Percentiles rank a stretch among this genome's conserved stretches.
These are phyloP conservation scores for Cladosporium sphaerospermum DNA, from an alignment of 2,329 filamentous ascomycete species.

Conservation along the genomic window DNA sequence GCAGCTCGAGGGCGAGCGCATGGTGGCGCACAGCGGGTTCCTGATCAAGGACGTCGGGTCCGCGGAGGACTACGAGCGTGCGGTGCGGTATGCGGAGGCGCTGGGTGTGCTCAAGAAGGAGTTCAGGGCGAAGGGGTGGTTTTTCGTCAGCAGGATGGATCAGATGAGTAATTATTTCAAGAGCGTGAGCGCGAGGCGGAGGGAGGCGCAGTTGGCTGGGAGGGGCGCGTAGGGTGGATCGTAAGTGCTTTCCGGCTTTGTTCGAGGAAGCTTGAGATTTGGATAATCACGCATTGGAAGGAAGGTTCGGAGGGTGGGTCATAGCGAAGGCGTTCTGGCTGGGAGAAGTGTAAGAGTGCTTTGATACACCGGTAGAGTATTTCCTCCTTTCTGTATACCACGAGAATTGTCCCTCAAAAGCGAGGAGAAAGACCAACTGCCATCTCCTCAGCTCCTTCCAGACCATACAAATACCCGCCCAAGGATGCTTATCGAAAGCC, in stretches of 20 bases:
- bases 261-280: background rate
- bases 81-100: slow-evolving; percentile 73
- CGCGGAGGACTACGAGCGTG: slow-evolving; percentile 61
- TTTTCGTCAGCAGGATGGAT: slow-evolving; percentile 88
- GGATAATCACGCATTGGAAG: background rate
- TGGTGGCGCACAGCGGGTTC: slow-evolving; percentile 77
- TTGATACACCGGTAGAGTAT: background rate
- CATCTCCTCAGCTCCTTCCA: too few relatives aligned
- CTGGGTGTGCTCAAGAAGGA: slow-evolving; percentile 87
- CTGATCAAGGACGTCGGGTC: slow-evolving; percentile 75
- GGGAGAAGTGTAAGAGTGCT: background rate
- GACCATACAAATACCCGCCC: too few relatives aligned
- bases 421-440: too few relatives aligned
- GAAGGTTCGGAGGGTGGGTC: background rate
- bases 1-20: slow-evolving; percentile 95
- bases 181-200: slow-evolving; percentile 46
- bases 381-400: too few relatives aligned
- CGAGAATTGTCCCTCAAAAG: too few relatives aligned
- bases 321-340: slow-evolving; percentile 8
- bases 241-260: background rate
- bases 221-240: background rate
- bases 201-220: slow-evolving; percentile 14
- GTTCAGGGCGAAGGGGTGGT: slow-evolving; percentile 70
- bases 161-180: slow-evolving; percentile 73
- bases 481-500: too few relatives aligned